Base-by-base conservation (phyloP, 768 basidiomycete species). In the Termitomyces sp. region DNA sequence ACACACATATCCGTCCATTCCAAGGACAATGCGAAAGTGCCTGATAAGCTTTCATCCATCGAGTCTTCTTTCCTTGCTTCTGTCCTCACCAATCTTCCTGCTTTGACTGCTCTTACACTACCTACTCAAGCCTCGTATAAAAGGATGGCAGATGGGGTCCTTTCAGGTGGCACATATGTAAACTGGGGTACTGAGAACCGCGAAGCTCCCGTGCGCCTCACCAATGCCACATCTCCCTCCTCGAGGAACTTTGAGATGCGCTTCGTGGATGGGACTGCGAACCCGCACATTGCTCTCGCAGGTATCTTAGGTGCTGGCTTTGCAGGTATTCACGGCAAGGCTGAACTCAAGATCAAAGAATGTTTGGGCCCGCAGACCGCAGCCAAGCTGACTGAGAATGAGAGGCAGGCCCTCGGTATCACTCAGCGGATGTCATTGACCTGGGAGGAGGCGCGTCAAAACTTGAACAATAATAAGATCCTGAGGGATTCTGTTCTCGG, bases 61-160 rank as follows among this genome's bases (percentile, higher is more conserved):
- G 86, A 89, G 67, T 73, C 80, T 1, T 76, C 75, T n/a, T 90
- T 89, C 75, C 76, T 89, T 5, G 76, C 85, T 3, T 81, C 82
- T 18, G 64, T 91, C 6, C 76, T 91, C 55, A 60, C 66, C 6
- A 79, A 87, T 65, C 76, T 91, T 9, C 83, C 82, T 1, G 79
- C 82, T 4, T 61, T 87, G 43, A 71, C 79, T 18, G 82, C 82
- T 4, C 72, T 91, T 58, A 83, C 81, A 0, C 71, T 88, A 0
- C 87, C 89, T 5, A 80, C 80, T 1, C 64, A 72, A 0, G 77
- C 82, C 0, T 91, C 89, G 4, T 91, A 88, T 70, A 71, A 76
- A n/a, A 82, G 89, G 9, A 77, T 91, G n/a, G n/a, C n/a, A n/a
- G n/a, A n/a, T n/a, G n/a, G n/a, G n/a, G n/a, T n/a, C n/a, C n/a